Evolutionary conservation across 495 filamentous ascomycete genomes (phyloP).

Genomic region (Penicillium daleae): DNA sequence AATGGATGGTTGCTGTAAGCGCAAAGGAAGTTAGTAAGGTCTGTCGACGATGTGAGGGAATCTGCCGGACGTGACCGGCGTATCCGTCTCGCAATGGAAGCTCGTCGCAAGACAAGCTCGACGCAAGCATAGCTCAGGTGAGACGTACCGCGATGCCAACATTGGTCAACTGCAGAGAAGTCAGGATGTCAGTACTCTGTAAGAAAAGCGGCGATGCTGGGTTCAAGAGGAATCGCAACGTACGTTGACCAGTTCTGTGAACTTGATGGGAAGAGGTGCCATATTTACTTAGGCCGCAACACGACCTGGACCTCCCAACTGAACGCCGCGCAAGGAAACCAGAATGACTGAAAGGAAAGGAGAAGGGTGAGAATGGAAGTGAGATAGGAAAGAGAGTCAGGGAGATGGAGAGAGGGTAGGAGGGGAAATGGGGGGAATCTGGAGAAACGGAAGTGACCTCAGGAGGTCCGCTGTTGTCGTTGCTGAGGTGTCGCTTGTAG

Average conservation of each 20-base stretch:
- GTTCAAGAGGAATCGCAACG: slow-evolving; percentile 30
- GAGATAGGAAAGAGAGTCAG: slow-evolving; percentile 19
- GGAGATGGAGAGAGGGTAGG: slow-evolving; percentile 22
- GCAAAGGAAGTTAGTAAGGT: slow-evolving; percentile 44
- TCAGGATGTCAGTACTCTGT: slow-evolving; percentile 27
- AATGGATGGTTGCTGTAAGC: slow-evolving; percentile 72
- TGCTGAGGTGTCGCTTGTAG: slow-evolving; percentile 56
- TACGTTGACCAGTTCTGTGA: slow-evolving; percentile 91
- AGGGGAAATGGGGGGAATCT: slow-evolving; percentile 28
- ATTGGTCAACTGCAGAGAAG: slow-evolving; percentile 64
- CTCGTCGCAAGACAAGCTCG: slow-evolving; percentile 22
- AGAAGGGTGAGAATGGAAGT: not conserved
- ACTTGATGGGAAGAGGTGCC: slow-evolving; percentile 89
- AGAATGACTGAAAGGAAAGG: slow-evolving; percentile 29
- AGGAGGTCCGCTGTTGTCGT: slow-evolving; percentile 47
- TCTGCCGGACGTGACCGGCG: slow-evolving; percentile 21
- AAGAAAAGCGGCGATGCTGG: slow-evolving; percentile 5
- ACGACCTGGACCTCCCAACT: slow-evolving; percentile 55
- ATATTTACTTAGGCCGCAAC: slow-evolving; percentile 58
- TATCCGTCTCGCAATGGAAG: slow-evolving; percentile 28
- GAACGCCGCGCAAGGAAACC: slow-evolving; percentile 50
- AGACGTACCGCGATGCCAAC: slow-evolving; percentile 78
- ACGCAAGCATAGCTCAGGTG: slow-evolving; percentile 18
- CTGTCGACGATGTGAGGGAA: slow-evolving; percentile 17
- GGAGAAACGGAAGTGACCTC: slow-evolving; percentile 48